Conservation (phyloP, 495 filamentous ascomycete species). For the Trichoderma gamsii region DNA sequence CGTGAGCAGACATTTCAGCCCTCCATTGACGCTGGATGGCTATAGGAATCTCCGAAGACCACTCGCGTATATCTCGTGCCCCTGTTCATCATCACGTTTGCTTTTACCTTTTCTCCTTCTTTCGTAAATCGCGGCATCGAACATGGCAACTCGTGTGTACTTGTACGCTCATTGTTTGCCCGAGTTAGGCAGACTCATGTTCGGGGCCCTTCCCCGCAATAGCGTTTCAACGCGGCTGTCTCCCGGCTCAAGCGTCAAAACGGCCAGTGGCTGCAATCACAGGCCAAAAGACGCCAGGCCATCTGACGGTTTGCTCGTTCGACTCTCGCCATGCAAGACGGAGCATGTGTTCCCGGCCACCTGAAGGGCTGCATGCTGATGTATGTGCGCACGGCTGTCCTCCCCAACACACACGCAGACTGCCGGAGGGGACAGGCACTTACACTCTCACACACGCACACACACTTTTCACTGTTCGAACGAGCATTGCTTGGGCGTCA, state of each 20-base stretch:
- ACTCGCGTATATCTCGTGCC: not conserved
- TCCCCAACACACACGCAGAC: not conserved
- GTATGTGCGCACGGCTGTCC: not conserved
- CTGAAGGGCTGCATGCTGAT: slow-evolving; percentile 5
- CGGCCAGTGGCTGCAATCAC: not conserved
- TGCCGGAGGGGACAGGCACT: not conserved
- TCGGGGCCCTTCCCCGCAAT: not conserved
- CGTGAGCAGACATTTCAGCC: not conserved
- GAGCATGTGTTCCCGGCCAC: slow-evolving; percentile 11
- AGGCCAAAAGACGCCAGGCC: not conserved
- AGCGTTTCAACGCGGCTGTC: not conserved
- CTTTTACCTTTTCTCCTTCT: not conserved
- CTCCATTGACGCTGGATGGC: not conserved
- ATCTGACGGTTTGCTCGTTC: slow-evolving; percentile 8
- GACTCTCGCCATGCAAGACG: not conserved
- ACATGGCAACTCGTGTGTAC: not conserved
- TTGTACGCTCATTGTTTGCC: not conserved
- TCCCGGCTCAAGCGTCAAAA: not conserved
- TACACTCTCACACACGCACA: not conserved
- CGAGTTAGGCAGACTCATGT: not conserved
- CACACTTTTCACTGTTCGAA: not conserved
- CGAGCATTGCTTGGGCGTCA: not conserved
- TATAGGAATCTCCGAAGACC: slow-evolving; percentile 1
- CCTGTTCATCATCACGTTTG: not conserved
- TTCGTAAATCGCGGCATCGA: not conserved